phyloP scores from a whole-genome alignment of 163 green algal species.

The Chlamydomonas reinhardtii region DNA sequence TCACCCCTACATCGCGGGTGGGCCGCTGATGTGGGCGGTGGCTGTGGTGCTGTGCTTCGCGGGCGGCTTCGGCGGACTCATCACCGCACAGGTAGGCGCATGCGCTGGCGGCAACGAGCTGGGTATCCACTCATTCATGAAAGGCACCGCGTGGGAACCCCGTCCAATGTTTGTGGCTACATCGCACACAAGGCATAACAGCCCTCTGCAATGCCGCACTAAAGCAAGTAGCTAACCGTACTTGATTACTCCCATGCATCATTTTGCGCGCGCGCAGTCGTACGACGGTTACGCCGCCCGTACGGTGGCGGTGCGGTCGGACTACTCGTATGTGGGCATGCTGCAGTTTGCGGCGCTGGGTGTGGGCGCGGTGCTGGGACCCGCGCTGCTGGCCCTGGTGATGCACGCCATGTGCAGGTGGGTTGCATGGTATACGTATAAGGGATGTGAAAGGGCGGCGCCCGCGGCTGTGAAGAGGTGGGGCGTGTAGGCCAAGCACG shows the following conservation, averaged over 20 bases:
- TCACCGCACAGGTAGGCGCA: background rate
- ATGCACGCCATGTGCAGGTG: constrained; percentile 4
- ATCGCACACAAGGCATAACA: no score
- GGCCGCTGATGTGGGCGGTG: constrained; percentile 8
- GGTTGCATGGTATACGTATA: no score
- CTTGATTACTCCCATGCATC: no score
- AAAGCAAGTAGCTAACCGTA: no score
- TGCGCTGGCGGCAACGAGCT: no score
- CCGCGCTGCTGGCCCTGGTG: constrained; percentile 8
- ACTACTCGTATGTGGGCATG: constrained; percentile 35
- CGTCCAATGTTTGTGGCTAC: no score
- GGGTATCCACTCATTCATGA: no score
- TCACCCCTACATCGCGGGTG: constrained; percentile 17
- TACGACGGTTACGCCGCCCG: constrained; percentile 22
- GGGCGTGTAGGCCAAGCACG: no score
- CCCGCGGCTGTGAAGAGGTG: no score
- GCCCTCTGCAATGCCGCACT: no score
- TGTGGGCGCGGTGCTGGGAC: background rate
- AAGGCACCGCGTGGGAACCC: no score
- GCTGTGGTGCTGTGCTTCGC: constrained; percentile 23
- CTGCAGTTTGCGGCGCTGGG: constrained; percentile 35
- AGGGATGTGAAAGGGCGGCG: no score
- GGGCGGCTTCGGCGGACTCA: constrained; percentile 19
- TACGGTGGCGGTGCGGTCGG: background rate
- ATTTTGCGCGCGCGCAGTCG: background rate